Base-by-base conservation (phyloP, 345 rosid species). In the Heritiera littoralis region DNA sequence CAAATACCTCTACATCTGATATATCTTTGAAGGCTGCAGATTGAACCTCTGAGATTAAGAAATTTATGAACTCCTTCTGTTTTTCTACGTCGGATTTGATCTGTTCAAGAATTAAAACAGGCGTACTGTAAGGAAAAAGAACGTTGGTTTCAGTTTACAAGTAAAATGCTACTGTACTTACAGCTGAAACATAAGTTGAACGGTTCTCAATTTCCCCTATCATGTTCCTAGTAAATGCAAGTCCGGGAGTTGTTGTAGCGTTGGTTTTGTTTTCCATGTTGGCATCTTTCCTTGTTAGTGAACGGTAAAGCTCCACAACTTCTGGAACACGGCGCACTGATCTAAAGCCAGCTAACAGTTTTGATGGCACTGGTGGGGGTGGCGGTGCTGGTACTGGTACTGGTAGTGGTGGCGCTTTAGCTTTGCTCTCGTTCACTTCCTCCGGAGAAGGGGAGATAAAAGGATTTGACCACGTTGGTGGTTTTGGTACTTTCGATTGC, bases 181-280 rank as follows among this genome's bases (percentile, higher is more conserved):
- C 99, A 74, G 94, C 97, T 52, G 93, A 87, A 76, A 95, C 88
- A 88, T 95, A 90, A 9, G 89, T 84, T 28, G 99, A 95, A 7
- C 99, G 92, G 68, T 95, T 91, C 85, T 95, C 99, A 45, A 95
- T 93, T 82, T 95, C 99, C 77, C 99, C 99, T 30, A 95, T 93
- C 99, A 95, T 92, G 87, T 88, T 90, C 78, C 51, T 83, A 68
- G 78, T 86, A 73, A 85, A 88, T 74, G 89, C 86, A 51, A 85
- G 82, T 2, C 40, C 81, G 18, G 89, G 86, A 70, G 72, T 81
- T 51, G 86, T 86, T 41, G 85, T 46, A 54, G 82, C 66, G 80
- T 79, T 89, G 83, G 80, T 52, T 78, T 61, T 91, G 81, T 84
- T 90, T 45, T 85, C 91, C 78, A 82, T 81, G 54, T 77, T 81